A percentile compares a stretch with the other conserved stretches of the same genome.
phyloP scores from a whole-genome alignment of 495 filamentous ascomycete genomes.

The Evernia prunastri region DNA sequence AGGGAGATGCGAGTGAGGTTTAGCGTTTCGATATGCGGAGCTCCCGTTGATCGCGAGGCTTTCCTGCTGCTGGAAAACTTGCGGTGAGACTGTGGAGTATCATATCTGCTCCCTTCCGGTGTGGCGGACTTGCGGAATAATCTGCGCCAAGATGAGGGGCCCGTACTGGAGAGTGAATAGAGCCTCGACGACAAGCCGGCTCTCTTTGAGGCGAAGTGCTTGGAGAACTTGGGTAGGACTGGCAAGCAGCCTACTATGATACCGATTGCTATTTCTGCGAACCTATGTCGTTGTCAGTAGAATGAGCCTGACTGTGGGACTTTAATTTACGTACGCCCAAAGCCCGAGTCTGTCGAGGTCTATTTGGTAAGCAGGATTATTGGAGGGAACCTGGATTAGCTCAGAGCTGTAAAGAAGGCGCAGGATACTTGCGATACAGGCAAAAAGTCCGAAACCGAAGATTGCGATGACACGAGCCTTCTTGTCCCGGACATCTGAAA shows the following conservation, averaged over 20 bases:
- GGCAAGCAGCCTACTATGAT: conserved; percentile 9
- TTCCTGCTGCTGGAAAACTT: background rate
- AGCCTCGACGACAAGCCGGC: background rate
- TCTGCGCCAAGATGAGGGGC: background rate
- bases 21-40: background rate
- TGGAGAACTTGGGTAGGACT: conserved; percentile 1
- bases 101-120: background rate
- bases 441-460: conserved; percentile 7
- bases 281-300: background rate
- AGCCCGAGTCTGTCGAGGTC: background rate
- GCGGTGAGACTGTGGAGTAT: too few species aligned
- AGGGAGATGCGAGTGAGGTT: background rate
- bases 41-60: background rate
- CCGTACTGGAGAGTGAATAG: background rate
- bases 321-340: background rate
- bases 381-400: background rate
- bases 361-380: background rate
- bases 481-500: conserved; percentile 10
- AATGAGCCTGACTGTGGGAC: background rate
- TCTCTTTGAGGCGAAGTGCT: background rate
- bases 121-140: background rate
- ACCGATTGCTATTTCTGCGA: conserved; percentile 6
- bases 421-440: background rate
- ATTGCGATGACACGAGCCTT: conserved; percentile 9
- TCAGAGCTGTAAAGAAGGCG: background rate